Conservation (phyloP, 495 filamentous ascomycete species). For the Poronia punctata region DNA sequence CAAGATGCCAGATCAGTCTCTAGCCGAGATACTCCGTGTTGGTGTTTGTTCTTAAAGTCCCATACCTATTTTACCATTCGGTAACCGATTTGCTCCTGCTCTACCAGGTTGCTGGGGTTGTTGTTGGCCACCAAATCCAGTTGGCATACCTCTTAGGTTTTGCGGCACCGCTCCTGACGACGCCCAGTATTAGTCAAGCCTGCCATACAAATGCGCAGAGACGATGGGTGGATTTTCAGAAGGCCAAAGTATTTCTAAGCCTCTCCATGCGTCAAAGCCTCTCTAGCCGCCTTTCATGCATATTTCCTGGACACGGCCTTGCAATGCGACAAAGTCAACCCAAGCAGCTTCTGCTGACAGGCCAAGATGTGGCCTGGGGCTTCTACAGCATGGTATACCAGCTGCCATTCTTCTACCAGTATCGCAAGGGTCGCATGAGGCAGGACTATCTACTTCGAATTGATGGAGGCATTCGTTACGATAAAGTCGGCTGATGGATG, state of each 20-base stretch:
- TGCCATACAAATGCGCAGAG: conserved; percentile 6
- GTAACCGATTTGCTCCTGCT: conserved; percentile 61
- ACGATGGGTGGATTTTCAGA: background rate
- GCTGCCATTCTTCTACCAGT: background rate
- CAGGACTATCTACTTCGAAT: background rate
- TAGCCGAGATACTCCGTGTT: conserved; percentile 13
- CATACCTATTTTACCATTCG: conserved; percentile 69
- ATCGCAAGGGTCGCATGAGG: background rate
- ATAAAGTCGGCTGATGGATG: background rate
- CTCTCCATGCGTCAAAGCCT: conserved; percentile 1
- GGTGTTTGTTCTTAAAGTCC: conserved; percentile 5
- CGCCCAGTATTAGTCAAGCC: conserved; percentile 23
- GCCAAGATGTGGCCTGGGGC: too few species aligned
- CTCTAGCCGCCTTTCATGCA: too few species aligned
- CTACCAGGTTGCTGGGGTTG: conserved; percentile 55
- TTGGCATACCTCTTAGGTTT: conserved; percentile 61
- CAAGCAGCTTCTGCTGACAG: too few species aligned
- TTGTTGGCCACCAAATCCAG: conserved; percentile 58
- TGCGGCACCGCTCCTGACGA: conserved; percentile 58
- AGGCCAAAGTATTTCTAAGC: background rate
- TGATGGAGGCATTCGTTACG: background rate
- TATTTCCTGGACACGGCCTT: too few species aligned
- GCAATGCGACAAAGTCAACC: too few species aligned
- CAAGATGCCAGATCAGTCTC: conserved; percentile 24
- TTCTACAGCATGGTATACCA: background rate